Percentiles rank a stretch among this genome's conserved stretches.
phyloP scores from a whole-genome alignment of 768 basidiomycete species.

The Nidularia pulvinata region DNA sequence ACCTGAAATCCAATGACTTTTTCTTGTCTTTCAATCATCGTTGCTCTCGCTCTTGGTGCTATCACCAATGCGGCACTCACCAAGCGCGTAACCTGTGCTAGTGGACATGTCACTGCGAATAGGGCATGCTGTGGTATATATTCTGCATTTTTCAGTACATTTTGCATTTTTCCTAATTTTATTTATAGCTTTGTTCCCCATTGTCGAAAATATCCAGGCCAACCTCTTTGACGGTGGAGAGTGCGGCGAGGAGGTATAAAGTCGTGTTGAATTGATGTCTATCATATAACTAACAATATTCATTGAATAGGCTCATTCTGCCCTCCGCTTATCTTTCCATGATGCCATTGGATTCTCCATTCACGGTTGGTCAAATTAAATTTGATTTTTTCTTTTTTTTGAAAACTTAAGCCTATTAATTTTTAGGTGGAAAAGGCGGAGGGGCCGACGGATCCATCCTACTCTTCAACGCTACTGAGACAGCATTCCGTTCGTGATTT shows the following conservation, averaged over 20 bases:
- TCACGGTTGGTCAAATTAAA: conserved; percentile 1
- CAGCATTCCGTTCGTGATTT: conserved; percentile 14
- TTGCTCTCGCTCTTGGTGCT: conserved; percentile 9
- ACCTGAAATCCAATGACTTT: conserved; percentile 10
- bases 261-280: conserved; percentile 14
- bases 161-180: neutral
- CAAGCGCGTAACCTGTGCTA: conserved; percentile 17
- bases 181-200: conserved; percentile 12
- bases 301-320: conserved; percentile 10
- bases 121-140: conserved; percentile 18
- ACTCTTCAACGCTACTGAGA: conserved; percentile 17
- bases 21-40: conserved; percentile 11
- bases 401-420: conserved; percentile 7
- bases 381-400: conserved; percentile 1
- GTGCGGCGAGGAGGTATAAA: conserved; percentile 25
- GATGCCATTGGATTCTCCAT: conserved; percentile 11
- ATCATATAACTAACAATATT: neutral
- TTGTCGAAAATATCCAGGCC: conserved; percentile 24
- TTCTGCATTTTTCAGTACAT: neutral
- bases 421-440: conserved; percentile 16
- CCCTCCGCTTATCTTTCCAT: conserved; percentile 17
- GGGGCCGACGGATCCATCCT: conserved; percentile 28
- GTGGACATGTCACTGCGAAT: conserved; percentile 18
- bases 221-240: conserved; percentile 28
- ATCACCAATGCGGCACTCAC: conserved; percentile 11